phyloP scores from a whole-genome alignment of 2,329 filamentous ascomycete genomes.

The Cercospora sp. region DNA sequence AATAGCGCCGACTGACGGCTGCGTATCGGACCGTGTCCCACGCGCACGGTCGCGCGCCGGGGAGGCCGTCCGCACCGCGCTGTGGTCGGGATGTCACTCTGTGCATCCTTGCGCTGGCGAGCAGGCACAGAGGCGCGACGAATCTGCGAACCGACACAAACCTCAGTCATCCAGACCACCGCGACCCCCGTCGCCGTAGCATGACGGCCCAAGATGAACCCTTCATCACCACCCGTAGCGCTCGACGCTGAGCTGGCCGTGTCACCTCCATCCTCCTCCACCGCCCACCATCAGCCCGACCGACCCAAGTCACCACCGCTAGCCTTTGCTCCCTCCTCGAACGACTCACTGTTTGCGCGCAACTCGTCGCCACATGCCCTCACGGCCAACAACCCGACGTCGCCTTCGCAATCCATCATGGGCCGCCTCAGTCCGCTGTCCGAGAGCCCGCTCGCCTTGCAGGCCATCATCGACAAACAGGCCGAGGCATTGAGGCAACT shows the following conservation, averaged over 20 bases:
- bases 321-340: conserved; percentile 40
- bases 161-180: neutral
- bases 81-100: neutral
- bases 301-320: conserved; percentile 39
- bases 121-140: neutral
- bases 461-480: conserved; percentile 41
- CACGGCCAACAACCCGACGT: conserved; percentile 16
- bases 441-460: conserved; percentile 30
- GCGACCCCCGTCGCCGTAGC: neutral
- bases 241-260: conserved; percentile 5
- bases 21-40: neutral
- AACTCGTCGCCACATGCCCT: conserved; percentile 14
- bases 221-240: conserved; percentile 9
- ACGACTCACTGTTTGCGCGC: conserved; percentile 39
- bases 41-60: neutral
- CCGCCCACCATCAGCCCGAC: conserved; percentile 12
- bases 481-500: conserved; percentile 36
- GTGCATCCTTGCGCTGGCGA: neutral
- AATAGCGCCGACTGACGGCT: too few species aligned
- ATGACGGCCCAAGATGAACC: conserved; percentile 10
- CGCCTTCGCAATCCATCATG: conserved; percentile 28
- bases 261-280: conserved; percentile 1
- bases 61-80: neutral
- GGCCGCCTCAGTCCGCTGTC: conserved; percentile 26
- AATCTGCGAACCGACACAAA: neutral